These are phyloP conservation scores for Venturia effusa DNA, from an alignment of 2,329 filamentous ascomycete species.

Conservation along the genomic window DNA sequence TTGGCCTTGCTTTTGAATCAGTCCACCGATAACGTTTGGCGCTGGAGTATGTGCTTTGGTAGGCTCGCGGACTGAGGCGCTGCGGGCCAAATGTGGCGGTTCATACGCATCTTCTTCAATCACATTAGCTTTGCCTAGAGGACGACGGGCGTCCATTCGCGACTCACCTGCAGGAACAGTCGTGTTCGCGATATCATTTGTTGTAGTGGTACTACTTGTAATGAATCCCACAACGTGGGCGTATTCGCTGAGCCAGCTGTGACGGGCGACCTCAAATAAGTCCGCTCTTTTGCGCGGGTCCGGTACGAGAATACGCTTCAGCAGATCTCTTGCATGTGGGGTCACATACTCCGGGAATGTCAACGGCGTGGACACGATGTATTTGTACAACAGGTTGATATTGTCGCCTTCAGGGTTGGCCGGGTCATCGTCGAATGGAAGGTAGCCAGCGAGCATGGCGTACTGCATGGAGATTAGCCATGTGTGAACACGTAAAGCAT, in stretches of 20 bases:
- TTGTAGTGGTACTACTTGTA: slow-evolving; percentile 85
- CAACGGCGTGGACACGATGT: slow-evolving; percentile 92
- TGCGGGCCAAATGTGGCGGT: slow-evolving; percentile 59
- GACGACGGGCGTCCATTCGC: neutral
- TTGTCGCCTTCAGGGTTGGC: slow-evolving; percentile 98
- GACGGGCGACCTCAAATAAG: slow-evolving; percentile 90
- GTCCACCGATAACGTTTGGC: slow-evolving; percentile 40
- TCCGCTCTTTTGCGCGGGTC: slow-evolving; percentile 92
- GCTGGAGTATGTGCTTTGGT: slow-evolving; percentile 46
- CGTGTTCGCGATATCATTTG: slow-evolving; percentile 73
- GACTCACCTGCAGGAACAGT: slow-evolving; percentile 52
- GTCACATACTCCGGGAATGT: slow-evolving; percentile 99
- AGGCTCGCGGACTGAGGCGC: slow-evolving; percentile 83
- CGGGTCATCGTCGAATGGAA: slow-evolving; percentile 96
- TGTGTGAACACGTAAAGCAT: neutral
- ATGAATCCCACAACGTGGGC: slow-evolving; percentile 95
- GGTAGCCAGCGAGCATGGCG: slow-evolving; percentile 94
- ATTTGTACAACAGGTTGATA: slow-evolving; percentile 98
- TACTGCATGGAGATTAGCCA: slow-evolving; percentile 49
- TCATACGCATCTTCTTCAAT: slow-evolving; percentile 43
- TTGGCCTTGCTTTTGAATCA: slow-evolving; percentile 63
- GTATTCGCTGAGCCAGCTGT: slow-evolving; percentile 97
- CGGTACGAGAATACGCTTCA: slow-evolving; percentile 87
- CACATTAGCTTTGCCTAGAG: neutral
- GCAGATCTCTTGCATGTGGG: slow-evolving; percentile 83